Conservation (phyloP, 2,329 filamentous ascomycete species). For the Penicillium sp. region DNA sequence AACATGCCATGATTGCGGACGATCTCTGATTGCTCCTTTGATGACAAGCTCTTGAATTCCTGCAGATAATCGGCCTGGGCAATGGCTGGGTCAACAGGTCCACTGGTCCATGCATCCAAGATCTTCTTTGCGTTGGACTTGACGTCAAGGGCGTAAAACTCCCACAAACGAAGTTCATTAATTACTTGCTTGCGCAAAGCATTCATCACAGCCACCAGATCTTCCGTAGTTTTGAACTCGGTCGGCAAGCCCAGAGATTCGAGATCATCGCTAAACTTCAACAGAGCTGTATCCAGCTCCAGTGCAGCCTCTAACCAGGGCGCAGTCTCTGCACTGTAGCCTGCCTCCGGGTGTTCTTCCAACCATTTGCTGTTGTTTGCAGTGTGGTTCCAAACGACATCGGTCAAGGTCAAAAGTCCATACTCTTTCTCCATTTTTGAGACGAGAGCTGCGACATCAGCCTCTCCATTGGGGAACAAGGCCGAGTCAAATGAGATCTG, state of each 20-base stretch:
- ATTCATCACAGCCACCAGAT: conserved; percentile 79
- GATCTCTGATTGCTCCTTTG: conserved; percentile 60
- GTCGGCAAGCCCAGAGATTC: conserved; percentile 71
- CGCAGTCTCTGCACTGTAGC: conserved; percentile 90
- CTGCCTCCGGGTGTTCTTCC: conserved; percentile 88
- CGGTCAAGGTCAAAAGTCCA: conserved; percentile 82
- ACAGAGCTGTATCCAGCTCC: conserved; percentile 74
- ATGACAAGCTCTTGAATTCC: conserved; percentile 54
- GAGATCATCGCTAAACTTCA: conserved; percentile 64
- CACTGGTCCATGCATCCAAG: conserved; percentile 68
- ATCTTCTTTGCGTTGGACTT: conserved; percentile 69
- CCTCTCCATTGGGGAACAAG: conserved; percentile 81
- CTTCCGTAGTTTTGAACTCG: conserved; percentile 67
- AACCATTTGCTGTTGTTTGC: conserved; percentile 95
- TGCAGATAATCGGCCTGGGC: conserved; percentile 40
- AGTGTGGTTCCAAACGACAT: conserved; percentile 98
- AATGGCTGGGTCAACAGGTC: conserved; percentile 11
- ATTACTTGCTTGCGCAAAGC: conserved; percentile 80
- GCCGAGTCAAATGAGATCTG: conserved; percentile 82
- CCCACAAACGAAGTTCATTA: conserved; percentile 78
- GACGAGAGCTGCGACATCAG: conserved; percentile 75
- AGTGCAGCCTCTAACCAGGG: conserved; percentile 69
- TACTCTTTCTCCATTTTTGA: conserved; percentile 80
- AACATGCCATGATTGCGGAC: conserved; percentile 68
- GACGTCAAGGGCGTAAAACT: conserved; percentile 85